Evolutionary conservation across 441 rosid species (phyloP), one percentile per base, ranked within the genome.

Genomic region (Isatis lusitanica): DNA sequence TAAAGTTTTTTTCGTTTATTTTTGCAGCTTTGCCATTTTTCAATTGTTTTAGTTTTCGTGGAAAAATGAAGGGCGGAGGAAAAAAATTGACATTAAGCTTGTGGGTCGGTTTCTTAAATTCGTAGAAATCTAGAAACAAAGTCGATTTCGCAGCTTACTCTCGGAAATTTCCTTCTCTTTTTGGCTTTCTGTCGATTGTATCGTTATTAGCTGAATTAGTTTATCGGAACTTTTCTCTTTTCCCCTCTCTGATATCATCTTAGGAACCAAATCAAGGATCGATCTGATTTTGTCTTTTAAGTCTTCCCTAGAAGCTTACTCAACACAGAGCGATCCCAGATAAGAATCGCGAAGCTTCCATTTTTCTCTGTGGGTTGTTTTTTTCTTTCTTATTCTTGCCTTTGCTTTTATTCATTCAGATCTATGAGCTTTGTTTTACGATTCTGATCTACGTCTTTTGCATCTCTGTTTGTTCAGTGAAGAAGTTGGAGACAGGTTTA

Each of bases 141-240:
- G 35, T 5, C 35, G 40, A n/a, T 18, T 28, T 17, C 18, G 40
- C 36, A 46, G 70, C 66, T 39, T 55, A 55, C 58, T 63, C 59
- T 69, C 10, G 17, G 38, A 42, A 43, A 50, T 16, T n/a, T 12
- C 3, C 13, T 36, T 2, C 7, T 5, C 8, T 7, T 58, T 59
- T 57, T 44, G 38, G 40, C 0, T 73, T 56, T 58, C 43, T 35
- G 30, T 44, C 6, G 58, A 44, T 50, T 55, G 9, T 17, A 26
- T 63, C 75, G 70, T 55, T 44, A 28, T 39, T 28, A 74, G 58
- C 63, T 56, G 17, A 42, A 64, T 73, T 71, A 16, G 42, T 40
- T 15, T 4, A 53, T 73, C 17, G 24, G 39, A 7, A 26, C 12
- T 28, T 13, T 18, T 6, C 33, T 12, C 9, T 35, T 39, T 13